phyloP scores from a whole-genome alignment of 208 protist genomes.

The Entamoeba nuttalli region DNA sequence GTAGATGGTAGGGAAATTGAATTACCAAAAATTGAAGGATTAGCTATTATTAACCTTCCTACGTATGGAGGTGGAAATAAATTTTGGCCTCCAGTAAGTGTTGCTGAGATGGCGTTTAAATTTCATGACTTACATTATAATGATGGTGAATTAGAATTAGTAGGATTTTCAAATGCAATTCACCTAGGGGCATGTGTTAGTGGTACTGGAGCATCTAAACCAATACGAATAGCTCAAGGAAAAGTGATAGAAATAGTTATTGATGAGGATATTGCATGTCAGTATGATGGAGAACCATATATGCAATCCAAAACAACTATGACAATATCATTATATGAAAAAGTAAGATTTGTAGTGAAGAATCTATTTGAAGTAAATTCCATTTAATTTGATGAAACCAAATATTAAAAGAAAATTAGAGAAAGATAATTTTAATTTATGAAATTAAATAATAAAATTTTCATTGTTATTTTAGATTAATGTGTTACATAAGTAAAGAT shows the following conservation, averaged over 20 bases:
- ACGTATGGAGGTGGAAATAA: background rate
- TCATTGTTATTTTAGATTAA: no score
- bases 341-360: background rate
- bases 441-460: no score
- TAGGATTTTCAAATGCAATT: background rate
- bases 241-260: background rate
- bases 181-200: background rate
- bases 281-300: background rate
- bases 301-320: background rate
- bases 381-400: no score
- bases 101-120: background rate
- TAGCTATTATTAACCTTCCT: background rate
- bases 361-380: background rate
- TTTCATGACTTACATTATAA: background rate
- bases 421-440: no score
- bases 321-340: background rate
- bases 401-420: no score
- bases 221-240: background rate
- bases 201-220: background rate
- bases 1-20: background rate
- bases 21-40: background rate
- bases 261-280: background rate
- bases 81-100: background rate
- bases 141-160: background rate
- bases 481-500: no score